phyloP scores from a whole-genome alignment of 495 filamentous ascomycete genomes.

The Tuber calosporum region DNA sequence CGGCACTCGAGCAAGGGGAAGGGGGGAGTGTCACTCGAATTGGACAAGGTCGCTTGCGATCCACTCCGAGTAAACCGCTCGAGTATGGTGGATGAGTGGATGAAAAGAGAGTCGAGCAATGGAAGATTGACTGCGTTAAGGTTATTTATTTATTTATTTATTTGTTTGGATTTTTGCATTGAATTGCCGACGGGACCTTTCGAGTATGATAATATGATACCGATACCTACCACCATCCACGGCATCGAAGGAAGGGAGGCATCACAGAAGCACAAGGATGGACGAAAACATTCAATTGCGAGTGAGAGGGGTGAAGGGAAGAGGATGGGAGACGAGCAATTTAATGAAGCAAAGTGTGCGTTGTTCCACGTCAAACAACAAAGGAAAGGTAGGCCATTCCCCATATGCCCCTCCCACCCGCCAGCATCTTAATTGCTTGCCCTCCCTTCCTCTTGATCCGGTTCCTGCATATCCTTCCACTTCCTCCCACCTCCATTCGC shows the following conservation, averaged over 20 bases:
- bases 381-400: background rate
- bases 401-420: background rate
- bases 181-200: background rate
- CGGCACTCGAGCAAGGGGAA: background rate
- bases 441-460: conserved; percentile 17
- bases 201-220: background rate
- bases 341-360: background rate
- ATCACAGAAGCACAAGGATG: background rate
- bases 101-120: background rate
- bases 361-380: background rate
- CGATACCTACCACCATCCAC: background rate
- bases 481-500: conserved; percentile 4
- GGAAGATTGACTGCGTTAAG: background rate
- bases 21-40: background rate
- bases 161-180: background rate
- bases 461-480: conserved; percentile 25
- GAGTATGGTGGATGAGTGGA: too few species aligned
- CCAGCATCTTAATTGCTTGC: conserved; percentile 12
- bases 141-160: background rate
- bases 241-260: background rate
- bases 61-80: background rate
- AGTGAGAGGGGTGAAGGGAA: background rate
- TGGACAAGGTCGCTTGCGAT: background rate
- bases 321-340: background rate
- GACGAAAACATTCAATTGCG: background rate